Base-by-base conservation (phyloP, 2,329 filamentous ascomycete genomes). In the Hymenoscyphus occultus region DNA sequence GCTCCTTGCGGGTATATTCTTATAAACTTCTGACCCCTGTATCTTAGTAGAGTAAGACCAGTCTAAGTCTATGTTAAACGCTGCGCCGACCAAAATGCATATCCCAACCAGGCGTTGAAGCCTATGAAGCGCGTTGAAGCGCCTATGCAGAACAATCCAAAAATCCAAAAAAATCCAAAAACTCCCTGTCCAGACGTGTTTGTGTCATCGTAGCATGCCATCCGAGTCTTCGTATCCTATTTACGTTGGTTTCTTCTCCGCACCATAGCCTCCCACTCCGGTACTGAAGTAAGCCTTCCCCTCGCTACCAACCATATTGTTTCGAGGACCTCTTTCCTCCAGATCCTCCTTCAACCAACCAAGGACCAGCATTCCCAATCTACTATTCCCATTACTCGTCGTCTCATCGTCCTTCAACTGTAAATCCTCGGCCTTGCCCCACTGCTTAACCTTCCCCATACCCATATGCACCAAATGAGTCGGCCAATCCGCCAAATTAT, bases 401-500 rank as follows among this genome's bases (percentile, higher is more conserved):
- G 57, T 62, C 57, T 69, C 66, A 57, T 73, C 70, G 19, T 82
- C 80, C 40, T 62, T 51, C 57, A 81, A 79, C 66, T 85, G 80
- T 79, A 95, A 93, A 40, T 82, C 80, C 63, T 89, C 87, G 56
- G 94, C 86, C 42, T 81, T 80, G 1, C 93, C 94, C 88, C 89
- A 96, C 77, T 96, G 91, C 81, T 92, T 93, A 68, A 97, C 90
- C 68, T 84, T 86, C 35, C 95, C 95, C 58, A 97, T 77, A 75
- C 93, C 90, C 94, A 99, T 97, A 77, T 98, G 94, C 60, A 96
- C 93, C 45, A 99, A 82, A 78, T 99, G 93, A 0, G 91, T 96
- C 6, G 95, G 95, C 95, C 95, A 99, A 22, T 89, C 88, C 0
- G 93, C 93, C 60, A 99, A 81, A 76, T 98, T 97, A 76, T 99